Evolutionary conservation across 192 early-diverging fungal genomes (phyloP), one percentile per base, ranked within the genome.

Genomic region (Geosiphon pyriformis): DNA sequence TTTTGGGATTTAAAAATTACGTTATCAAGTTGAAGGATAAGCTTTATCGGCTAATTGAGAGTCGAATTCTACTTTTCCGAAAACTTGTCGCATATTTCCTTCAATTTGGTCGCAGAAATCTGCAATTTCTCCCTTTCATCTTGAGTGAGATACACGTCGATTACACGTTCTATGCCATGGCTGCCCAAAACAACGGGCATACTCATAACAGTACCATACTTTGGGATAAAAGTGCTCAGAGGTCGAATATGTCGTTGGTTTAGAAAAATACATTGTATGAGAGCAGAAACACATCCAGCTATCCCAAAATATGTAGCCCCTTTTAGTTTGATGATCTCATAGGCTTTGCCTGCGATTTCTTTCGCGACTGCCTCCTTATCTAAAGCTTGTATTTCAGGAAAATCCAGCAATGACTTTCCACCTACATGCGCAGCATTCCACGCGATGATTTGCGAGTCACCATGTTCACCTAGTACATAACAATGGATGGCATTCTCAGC

Each of bases 261-360:
- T 65, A 87, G 73, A 11, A 90, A 72, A 58, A 94, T 83, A 10
- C 78, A 76, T 57, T 90, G 79, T 48, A 83, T 82, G 31, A 94
- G 69, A 4, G 78, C 78, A 0, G 90, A 84, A 1, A 85, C 86
- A 31, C 90, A 90, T 22, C 89, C 90, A 27, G 86, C 91, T 69
- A 94, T 92, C 34, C 92, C 91, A 70, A 83, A 94, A 76, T 88
- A 88, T 0, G 92, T 92, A 3, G 90, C 85, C 18, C 92, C 92
- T 75, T 94, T 94, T 59, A 89, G 78, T 15, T 88, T 85, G 54
- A 94, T 94, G 66, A 94, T 94, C 50, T 81, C 81, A 61, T 91
- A 90, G 0, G 92, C 92, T 72, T 91, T 92, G 59, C 73, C 79
- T 42, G 78, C 75, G 26, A 92, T 85, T 48, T 83, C 74, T n/a